Percentiles rank a stretch among this genome's conserved stretches.
phyloP scores from a whole-genome alignment of 108 stramenopile species.

The Nitzschia sp. region DNA sequence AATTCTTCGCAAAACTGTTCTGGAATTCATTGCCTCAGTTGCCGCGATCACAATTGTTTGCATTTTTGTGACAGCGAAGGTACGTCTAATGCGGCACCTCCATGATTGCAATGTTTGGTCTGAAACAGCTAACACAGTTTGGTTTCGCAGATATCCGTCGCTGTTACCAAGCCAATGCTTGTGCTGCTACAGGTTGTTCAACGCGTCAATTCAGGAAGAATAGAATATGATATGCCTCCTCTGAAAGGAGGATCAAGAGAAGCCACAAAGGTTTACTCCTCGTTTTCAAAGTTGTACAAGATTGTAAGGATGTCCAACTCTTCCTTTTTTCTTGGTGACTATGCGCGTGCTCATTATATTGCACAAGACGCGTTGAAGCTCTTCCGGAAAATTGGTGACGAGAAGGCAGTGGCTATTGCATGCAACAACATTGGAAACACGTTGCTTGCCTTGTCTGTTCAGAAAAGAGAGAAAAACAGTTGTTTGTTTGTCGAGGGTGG shows the following conservation, averaged over 20 bases:
- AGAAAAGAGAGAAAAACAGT: conserved; percentile 9
- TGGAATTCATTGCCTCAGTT: conserved; percentile 23
- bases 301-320: conserved; percentile 51
- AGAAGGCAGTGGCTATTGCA: conserved; percentile 63
- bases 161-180: conserved; percentile 37
- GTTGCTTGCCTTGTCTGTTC: conserved; percentile 32
- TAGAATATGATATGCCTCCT: conserved; percentile 48
- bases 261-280: conserved; percentile 45
- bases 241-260: conserved; percentile 51
- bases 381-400: conserved; percentile 56
- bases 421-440: conserved; percentile 66
- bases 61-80: conserved; percentile 27
- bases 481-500: conserved; percentile 3
- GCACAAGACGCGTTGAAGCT: conserved; percentile 50
- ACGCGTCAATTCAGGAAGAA: conserved; percentile 41
- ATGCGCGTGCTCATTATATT: conserved; percentile 42
- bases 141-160: conserved; percentile 31
- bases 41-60: conserved; percentile 20
- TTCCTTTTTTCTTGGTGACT: conserved; percentile 56
- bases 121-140: conserved; percentile 5
- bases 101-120: not conserved
- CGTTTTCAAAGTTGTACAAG: conserved; percentile 56
- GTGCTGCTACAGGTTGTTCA: conserved; percentile 34
- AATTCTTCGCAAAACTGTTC: conserved; percentile 2
- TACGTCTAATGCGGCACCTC: conserved; percentile 5